Conservation (phyloP, 495 filamentous ascomycete species). For the Neurospora sp. region DNA sequence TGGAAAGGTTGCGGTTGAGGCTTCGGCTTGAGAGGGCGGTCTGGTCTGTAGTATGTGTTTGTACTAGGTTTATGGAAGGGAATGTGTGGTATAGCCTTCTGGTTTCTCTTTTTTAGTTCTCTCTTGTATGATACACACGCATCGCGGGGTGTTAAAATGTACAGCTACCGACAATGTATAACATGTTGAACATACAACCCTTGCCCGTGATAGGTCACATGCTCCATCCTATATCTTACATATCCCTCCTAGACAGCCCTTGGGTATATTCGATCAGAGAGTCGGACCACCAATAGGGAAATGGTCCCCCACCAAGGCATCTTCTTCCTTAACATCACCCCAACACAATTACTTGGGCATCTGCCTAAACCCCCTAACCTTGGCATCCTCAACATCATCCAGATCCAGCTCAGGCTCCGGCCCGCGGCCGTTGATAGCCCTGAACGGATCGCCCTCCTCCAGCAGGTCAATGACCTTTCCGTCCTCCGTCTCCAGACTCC, state of each 20-base stretch:
- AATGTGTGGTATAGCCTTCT: slow-evolving; percentile 2
- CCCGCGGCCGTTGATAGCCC: slow-evolving; percentile 22
- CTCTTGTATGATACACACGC: slow-evolving; percentile 11
- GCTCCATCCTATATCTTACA: background rate
- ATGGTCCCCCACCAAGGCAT: background rate
- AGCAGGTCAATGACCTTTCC: slow-evolving; percentile 57
- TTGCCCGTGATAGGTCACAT: background rate
- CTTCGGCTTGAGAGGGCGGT: slow-evolving; percentile 2
- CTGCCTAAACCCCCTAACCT: slow-evolving; percentile 34
- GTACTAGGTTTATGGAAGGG: slow-evolving; percentile 1
- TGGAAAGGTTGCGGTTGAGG: slow-evolving; percentile 4
- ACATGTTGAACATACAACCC: background rate
- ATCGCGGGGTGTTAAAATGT: slow-evolving; percentile 8
- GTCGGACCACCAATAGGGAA: background rate
- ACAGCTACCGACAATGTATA: slow-evolving; percentile 7
- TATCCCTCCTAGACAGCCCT: background rate
- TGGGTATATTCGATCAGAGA: background rate
- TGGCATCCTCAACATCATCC: slow-evolving; percentile 25
- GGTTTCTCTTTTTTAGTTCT: background rate
- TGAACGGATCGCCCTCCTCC: slow-evolving; percentile 54
- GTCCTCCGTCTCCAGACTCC: slow-evolving; percentile 61
- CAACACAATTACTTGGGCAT: slow-evolving; percentile 19
- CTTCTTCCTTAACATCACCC: slow-evolving; percentile 7
- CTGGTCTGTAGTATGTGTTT: background rate
- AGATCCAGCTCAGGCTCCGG: background rate